These are phyloP conservation scores for Mycocentrospora acerina DNA, from an alignment of 2,329 filamentous ascomycete genomes.

Conservation along the genomic window DNA sequence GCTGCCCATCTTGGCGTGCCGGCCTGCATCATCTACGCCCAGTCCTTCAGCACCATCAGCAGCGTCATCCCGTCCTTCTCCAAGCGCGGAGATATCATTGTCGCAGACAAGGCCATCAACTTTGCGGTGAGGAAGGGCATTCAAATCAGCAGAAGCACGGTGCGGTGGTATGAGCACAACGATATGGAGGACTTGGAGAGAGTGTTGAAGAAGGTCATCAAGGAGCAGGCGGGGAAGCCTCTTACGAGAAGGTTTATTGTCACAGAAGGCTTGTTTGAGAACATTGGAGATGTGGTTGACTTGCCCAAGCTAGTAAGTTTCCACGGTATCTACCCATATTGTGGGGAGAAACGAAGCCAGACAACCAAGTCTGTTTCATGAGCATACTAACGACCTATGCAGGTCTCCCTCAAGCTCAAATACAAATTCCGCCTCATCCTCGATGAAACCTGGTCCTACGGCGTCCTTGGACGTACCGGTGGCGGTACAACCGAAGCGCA, in stretches of 20 bases:
- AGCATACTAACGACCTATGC: conserved; percentile 8
- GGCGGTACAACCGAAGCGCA: conserved; percentile 93
- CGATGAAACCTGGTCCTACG: conserved; percentile 97
- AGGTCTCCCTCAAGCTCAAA: conserved; percentile 89
- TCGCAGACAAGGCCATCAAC: conserved; percentile 90
- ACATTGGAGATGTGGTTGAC: conserved; percentile 79
- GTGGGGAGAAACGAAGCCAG: not conserved
- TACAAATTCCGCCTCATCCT: conserved; percentile 98
- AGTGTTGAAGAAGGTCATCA: conserved; percentile 79
- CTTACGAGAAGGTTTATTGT: conserved; percentile 93
- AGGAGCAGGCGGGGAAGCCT: conserved; percentile 85
- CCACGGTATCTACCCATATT: not conserved
- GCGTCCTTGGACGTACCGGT: conserved; percentile 86
- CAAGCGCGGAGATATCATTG: conserved; percentile 95
- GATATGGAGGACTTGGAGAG: conserved; percentile 91
- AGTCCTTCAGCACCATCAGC: conserved; percentile 95
- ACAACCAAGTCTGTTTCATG: not conserved
- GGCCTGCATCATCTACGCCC: conserved; percentile 91
- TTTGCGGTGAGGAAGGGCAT: conserved; percentile 93
- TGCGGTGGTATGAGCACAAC: conserved; percentile 94
- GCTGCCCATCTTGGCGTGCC: conserved; percentile 85
- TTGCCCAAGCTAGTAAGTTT: conserved; percentile 76
- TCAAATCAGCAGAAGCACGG: conserved; percentile 86
- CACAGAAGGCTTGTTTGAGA: conserved; percentile 92
- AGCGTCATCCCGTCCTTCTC: conserved; percentile 96